These are phyloP conservation scores for Leishmania major DNA, from an alignment of 208 protist species.

Conservation along the genomic window DNA sequence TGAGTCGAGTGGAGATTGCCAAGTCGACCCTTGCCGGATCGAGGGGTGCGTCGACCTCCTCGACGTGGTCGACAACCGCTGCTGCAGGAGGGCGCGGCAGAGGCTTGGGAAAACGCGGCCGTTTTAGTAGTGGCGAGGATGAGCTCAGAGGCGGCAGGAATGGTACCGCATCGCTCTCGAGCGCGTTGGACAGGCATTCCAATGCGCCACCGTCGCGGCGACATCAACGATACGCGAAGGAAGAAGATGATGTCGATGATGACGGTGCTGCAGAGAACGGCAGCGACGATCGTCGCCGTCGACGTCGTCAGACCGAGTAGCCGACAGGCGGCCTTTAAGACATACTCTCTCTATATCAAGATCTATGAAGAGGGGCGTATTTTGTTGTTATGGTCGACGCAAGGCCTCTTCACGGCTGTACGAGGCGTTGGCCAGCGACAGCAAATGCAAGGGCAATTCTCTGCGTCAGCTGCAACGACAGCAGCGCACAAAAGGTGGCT, in stretches of 20 bases:
- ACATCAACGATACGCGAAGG: neutral
- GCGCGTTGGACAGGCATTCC: constrained; percentile 12
- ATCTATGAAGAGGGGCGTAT: neutral
- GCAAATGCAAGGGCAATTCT: neutral
- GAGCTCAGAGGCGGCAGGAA: neutral
- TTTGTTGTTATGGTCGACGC: too few species aligned
- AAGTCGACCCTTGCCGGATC: constrained; percentile 33
- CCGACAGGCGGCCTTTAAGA: neutral
- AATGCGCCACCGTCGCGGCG: constrained; percentile 24
- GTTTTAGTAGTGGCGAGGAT: neutral
- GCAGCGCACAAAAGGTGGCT: neutral
- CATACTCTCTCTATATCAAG: neutral
- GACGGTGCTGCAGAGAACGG: neutral
- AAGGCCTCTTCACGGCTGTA: neutral
- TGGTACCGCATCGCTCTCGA: neutral
- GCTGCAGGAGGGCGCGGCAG: constrained; percentile 6
- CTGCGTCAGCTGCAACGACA: neutral
- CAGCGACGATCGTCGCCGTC: constrained; percentile 10
- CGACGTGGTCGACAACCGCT: constrained; percentile 8
- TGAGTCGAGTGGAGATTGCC: constrained; percentile 67
- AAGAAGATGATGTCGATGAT: constrained; percentile 14
- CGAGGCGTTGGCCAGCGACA: neutral
- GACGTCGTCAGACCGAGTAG: constrained; percentile 13
- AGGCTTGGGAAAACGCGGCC: constrained; percentile 17
- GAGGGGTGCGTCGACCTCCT: constrained; percentile 1